Percentiles rank a stretch among this genome's conserved stretches.
phyloP scores from a whole-genome alignment of 2,329 filamentous ascomycete species.

The Delphinella strobiligena region DNA sequence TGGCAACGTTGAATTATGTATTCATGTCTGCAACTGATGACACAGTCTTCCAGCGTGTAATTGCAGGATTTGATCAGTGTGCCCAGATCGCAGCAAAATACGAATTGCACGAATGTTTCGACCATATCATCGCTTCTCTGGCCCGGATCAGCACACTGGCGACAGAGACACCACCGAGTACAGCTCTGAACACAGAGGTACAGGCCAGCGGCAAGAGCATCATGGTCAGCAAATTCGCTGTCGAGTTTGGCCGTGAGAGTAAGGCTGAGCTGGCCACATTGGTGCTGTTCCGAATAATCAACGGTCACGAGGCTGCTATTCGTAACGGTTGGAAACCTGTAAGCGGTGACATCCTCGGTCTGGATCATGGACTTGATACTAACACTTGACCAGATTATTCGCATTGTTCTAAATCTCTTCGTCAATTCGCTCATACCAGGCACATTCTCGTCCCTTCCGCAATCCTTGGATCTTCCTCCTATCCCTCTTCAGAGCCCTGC shows the following conservation, averaged over 20 bases:
- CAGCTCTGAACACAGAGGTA: conserved; percentile 85
- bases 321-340: conserved; percentile 68
- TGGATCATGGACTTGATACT: neutral
- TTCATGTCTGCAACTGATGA: conserved; percentile 99
- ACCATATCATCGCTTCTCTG: conserved; percentile 84
- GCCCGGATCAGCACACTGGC: conserved; percentile 84
- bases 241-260: conserved; percentile 88
- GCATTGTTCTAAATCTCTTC: conserved; percentile 91
- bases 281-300: conserved; percentile 87
- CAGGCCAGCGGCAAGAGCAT: conserved; percentile 84
- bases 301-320: conserved; percentile 69
- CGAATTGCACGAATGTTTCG: conserved; percentile 70
- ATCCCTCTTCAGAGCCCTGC: conserved; percentile 88
- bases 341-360: conserved; percentile 24
- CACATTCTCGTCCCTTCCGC: conserved; percentile 55
- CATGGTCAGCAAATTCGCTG: conserved; percentile 96
- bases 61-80: conserved; percentile 92
- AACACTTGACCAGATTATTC: conserved; percentile 50
- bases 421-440: conserved; percentile 85
- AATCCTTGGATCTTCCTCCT: conserved; percentile 57
- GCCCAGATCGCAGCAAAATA: conserved; percentile 84
- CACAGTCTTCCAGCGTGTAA: conserved; percentile 83
- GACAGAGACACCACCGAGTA: conserved; percentile 64
- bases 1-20: conserved; percentile 91
- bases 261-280: conserved; percentile 87